Base-by-base conservation (phyloP, 2,329 filamentous ascomycete species). In the Arthrobotrys iridis region DNA sequence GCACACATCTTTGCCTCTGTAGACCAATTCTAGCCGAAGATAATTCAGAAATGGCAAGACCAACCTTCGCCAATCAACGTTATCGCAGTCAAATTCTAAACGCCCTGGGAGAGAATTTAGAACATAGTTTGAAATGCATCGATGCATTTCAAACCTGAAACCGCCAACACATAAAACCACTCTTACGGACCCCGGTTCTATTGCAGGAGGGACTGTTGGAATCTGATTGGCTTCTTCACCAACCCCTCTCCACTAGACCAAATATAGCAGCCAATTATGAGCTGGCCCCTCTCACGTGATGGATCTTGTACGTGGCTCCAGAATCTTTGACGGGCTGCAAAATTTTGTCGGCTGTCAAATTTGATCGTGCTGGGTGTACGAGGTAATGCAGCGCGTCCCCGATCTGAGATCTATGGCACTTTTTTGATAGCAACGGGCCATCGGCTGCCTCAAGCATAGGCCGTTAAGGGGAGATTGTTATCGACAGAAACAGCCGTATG, bases 101-200 rank as follows among this genome's bases (percentile, higher is more conserved):
- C 52, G 22, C 55, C 57, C 18, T 37, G 64, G 22, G 50, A 15
- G 22, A 48, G 30, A 55, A 30, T 24, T 46, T 46, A 4, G 18
- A 45, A 8, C 11, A 6, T 52, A 28, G 46, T 40, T 43, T 41
- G 52, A 28, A 10, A n/a, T 35, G n/a, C 13, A 41, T 30, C 15
- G 24, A 33, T 22, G 22, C 22, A 57, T 66, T 66, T 40, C 24
- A 43, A 60, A 55, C 35, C 18, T 71, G 66, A 71, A 71, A 71
- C 57, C 64, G 66, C 66, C 66, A 71, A 71, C 66, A 71, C 66
- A 71, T 71, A 46, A 64, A 40, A 52, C 65, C 48, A 52, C 46
- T 52, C 46, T 55, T 35, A 13, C 20, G 8, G 28, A 48, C n/a
- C 15, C 60, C 63, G 30, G 40, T n/a, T n/a, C 24, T 45, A 52